Conservation (phyloP, 2,329 filamentous ascomycete genomes). For the Helotiales sp. region DNA sequence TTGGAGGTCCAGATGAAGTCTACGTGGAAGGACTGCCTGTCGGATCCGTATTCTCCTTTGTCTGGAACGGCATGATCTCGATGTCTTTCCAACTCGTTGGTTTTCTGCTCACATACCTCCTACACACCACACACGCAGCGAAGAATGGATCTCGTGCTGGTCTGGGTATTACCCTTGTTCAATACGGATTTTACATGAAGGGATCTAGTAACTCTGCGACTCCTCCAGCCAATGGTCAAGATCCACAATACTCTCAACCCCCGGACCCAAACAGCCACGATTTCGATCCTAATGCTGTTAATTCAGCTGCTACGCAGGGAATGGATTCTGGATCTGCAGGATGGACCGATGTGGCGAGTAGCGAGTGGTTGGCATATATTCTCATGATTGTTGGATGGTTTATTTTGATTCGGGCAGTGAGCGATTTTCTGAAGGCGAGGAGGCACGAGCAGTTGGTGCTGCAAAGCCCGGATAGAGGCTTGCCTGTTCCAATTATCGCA, state of each 20-base stretch:
- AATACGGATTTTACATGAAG: slow-evolving; percentile 97
- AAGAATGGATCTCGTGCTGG: slow-evolving; percentile 96
- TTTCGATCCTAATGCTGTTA: slow-evolving; percentile 74
- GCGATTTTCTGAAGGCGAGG: slow-evolving; percentile 84
- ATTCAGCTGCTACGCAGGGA: slow-evolving; percentile 40
- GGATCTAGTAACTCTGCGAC: slow-evolving; percentile 47
- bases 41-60: slow-evolving; percentile 80
- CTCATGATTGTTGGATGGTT: slow-evolving; percentile 99
- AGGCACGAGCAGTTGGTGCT: slow-evolving; percentile 91
- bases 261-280: slow-evolving; percentile 87
- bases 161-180: slow-evolving; percentile 90
- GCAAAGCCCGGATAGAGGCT: slow-evolving; percentile 86
- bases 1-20: slow-evolving; percentile 89
- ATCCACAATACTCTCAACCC: slow-evolving; percentile 67
- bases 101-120: slow-evolving; percentile 94
- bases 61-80: slow-evolving; percentile 95
- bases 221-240: slow-evolving; percentile 39
- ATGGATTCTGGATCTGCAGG: slow-evolving; percentile 43
- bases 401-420: slow-evolving; percentile 89
- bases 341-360: slow-evolving; percentile 62
- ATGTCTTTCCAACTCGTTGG: slow-evolving; percentile 97
- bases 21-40: slow-evolving; percentile 96
- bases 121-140: slow-evolving; percentile 96
- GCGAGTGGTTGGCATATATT: slow-evolving; percentile 87
- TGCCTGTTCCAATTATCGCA: slow-evolving; percentile 83